A percentile compares a stretch with the other conserved stretches of the same genome.
Conservation (phyloP, 495 filamentous ascomycete species). For the Neurospora sp. region DNA sequence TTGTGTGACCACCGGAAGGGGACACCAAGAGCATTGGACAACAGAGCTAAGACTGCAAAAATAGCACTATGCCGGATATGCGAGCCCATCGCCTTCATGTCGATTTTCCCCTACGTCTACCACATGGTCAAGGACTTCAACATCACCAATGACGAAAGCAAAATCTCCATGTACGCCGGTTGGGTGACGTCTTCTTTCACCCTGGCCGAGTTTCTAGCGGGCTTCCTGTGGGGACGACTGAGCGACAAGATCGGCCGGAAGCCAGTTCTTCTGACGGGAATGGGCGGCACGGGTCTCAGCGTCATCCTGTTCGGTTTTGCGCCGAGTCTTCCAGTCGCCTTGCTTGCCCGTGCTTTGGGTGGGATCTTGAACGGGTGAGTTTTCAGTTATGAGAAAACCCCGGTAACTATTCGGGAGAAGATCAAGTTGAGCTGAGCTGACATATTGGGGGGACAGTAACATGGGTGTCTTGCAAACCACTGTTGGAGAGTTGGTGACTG, state of each 20-base stretch:
- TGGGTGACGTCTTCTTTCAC: slow-evolving; percentile 97
- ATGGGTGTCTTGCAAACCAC: slow-evolving; percentile 94
- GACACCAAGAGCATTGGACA: background rate
- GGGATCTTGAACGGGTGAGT: slow-evolving; percentile 83
- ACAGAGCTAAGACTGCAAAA: background rate
- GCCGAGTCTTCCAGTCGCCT: slow-evolving; percentile 68
- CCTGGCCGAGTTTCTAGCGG: slow-evolving; percentile 85
- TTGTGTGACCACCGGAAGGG: slow-evolving; percentile 1
- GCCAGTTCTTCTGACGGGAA: slow-evolving; percentile 77
- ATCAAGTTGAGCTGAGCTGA: slow-evolving; percentile 7
- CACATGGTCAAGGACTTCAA: slow-evolving; percentile 93
- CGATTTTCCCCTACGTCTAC: slow-evolving; percentile 97
- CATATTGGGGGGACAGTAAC: slow-evolving; percentile 42
- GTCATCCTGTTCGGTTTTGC: slow-evolving; percentile 93
- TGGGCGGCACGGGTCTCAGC: slow-evolving; percentile 84
- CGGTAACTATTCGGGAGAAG: background rate
- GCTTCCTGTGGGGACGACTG: slow-evolving; percentile 83
- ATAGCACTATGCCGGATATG: slow-evolving; percentile 88
- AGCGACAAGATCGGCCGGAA: slow-evolving; percentile 91
- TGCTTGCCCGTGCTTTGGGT: slow-evolving; percentile 80
- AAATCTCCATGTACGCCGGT: slow-evolving; percentile 86
- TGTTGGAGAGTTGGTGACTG: slow-evolving; percentile 82
- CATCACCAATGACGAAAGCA: slow-evolving; percentile 63
- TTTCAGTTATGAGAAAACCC: background rate
- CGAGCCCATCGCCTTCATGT: slow-evolving; percentile 99